A percentile compares a stretch with the other conserved stretches of the same genome.
Conservation (phyloP, 1,139 yeast genomes). For the Hansenula anomala region DNA sequence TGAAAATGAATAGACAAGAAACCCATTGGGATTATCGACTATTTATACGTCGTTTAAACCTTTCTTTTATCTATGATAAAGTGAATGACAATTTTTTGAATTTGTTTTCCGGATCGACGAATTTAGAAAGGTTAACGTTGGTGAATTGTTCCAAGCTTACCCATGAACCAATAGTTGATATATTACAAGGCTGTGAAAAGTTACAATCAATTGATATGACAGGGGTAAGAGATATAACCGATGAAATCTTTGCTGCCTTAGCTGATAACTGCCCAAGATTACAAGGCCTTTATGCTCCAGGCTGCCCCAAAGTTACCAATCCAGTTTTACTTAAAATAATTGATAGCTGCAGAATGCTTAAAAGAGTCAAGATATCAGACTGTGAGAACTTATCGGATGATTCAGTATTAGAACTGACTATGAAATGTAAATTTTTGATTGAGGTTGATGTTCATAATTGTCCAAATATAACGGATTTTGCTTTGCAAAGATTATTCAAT, state of each 20-base stretch:
- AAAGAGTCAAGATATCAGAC: slow-evolving; percentile 77
- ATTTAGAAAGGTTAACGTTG: slow-evolving; percentile 79
- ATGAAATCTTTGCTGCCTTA: slow-evolving; percentile 64
- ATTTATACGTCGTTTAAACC: slow-evolving; percentile 74
- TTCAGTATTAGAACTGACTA: slow-evolving; percentile 59
- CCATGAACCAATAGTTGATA: slow-evolving; percentile 54
- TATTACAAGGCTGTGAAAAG: slow-evolving; percentile 60
- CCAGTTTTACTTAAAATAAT: slow-evolving; percentile 59
- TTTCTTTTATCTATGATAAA: slow-evolving; percentile 66
- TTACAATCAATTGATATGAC: slow-evolving; percentile 87
- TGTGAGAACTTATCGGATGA: slow-evolving; percentile 64
- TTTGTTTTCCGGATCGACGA: slow-evolving; percentile 55
- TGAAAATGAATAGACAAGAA: slow-evolving; percentile 41
- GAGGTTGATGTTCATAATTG: slow-evolving; percentile 90
- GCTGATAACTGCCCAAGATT: slow-evolving; percentile 69
- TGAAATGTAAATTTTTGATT: slow-evolving; percentile 71
- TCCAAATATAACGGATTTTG: slow-evolving; percentile 61
- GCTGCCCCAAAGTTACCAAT: slow-evolving; percentile 68
- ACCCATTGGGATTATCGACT: slow-evolving; percentile 72
- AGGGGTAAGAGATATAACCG: slow-evolving; percentile 67
- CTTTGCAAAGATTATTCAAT: slow-evolving; percentile 57
- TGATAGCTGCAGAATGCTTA: slow-evolving; percentile 64
- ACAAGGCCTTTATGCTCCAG: slow-evolving; percentile 90
- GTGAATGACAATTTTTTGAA: slow-evolving; percentile 63
- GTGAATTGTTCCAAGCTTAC: slow-evolving; percentile 73